Evolutionary conservation across 192 early-diverging fungal genomes (phyloP).

Genomic region (Chytriomyces confervae): DNA sequence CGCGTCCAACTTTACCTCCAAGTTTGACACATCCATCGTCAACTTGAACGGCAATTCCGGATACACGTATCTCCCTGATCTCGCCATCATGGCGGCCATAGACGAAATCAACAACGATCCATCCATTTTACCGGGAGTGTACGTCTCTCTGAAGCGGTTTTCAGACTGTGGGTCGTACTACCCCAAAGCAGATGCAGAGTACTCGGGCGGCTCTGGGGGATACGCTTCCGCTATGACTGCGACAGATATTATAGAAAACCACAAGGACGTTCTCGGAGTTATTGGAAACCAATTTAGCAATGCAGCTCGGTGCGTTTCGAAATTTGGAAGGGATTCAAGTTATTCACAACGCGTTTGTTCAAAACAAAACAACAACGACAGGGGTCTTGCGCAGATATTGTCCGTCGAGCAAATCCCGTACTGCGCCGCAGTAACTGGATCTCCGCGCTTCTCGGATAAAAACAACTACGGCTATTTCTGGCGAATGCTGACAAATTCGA

Average conservation of each 20-base stretch:
- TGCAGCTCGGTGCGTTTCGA: not conserved
- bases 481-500: not conserved
- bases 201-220: conserved; percentile 8
- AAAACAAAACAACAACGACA: too few relatives aligned
- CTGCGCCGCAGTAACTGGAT: not conserved
- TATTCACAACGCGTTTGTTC: too few relatives aligned
- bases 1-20: conserved; percentile 6
- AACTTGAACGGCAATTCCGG: not conserved
- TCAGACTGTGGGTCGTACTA: conserved; percentile 21
- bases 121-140: not conserved
- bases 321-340: too few relatives aligned
- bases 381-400: too few relatives aligned
- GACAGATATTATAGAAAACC: not conserved
- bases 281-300: conserved; percentile 11
- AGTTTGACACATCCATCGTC: not conserved
- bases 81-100: conserved; percentile 2
- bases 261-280: conserved; percentile 14
- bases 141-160: conserved; percentile 14
- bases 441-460: conserved; percentile 1
- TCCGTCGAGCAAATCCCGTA: too few relatives aligned
- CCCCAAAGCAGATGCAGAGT: not conserved
- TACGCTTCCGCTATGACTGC: conserved; percentile 8
- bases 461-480: conserved; percentile 5
- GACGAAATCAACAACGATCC: conserved; percentile 2
- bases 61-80: conserved; percentile 6